These are phyloP conservation scores for Phyllosticta paracitricarpa DNA, from an alignment of 2,329 filamentous ascomycete genomes.

Conservation along the genomic window DNA sequence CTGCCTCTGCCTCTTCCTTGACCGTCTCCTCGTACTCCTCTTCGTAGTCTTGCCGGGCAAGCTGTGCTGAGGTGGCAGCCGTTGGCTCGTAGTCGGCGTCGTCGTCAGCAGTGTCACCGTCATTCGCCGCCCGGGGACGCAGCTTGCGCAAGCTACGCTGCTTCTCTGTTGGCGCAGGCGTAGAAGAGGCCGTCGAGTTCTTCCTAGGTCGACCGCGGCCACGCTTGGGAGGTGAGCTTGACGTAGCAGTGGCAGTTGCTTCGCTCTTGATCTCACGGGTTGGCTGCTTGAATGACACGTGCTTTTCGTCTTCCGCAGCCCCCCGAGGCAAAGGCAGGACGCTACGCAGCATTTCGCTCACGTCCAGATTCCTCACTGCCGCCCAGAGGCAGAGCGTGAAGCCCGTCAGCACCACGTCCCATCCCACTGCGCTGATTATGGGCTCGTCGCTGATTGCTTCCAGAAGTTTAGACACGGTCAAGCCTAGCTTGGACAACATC, in stretches of 20 bases:
- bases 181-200: conserved; percentile 2
- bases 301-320: conserved; percentile 17
- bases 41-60: conserved; percentile 16
- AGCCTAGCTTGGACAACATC: conserved; percentile 17
- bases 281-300: conserved; percentile 17
- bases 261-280: conserved; percentile 10
- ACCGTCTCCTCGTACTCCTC: conserved; percentile 18
- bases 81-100: conserved; percentile 5
- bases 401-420: conserved; percentile 49
- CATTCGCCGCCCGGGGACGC: conserved; percentile 5
- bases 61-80: not conserved
- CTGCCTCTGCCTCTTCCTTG: conserved; percentile 24
- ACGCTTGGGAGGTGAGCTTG: conserved; percentile 16
- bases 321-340: conserved; percentile 14
- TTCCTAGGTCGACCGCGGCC: conserved; percentile 22
- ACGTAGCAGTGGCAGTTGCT: conserved; percentile 9
- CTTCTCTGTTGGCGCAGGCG: conserved; percentile 8
- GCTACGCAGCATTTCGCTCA: conserved; percentile 38
- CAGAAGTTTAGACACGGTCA: conserved; percentile 37
- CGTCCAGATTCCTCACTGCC: conserved; percentile 43
- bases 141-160: conserved; percentile 15
- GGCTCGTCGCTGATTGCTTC: conserved; percentile 48
- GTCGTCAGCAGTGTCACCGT: conserved; percentile 8
- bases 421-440: conserved; percentile 45
- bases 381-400: conserved; percentile 48